Percentiles rank a stretch among this genome's conserved stretches.
Evolutionary conservation across 1,139 yeast species (phyloP).

Genomic region (Pichia sp.): DNA sequence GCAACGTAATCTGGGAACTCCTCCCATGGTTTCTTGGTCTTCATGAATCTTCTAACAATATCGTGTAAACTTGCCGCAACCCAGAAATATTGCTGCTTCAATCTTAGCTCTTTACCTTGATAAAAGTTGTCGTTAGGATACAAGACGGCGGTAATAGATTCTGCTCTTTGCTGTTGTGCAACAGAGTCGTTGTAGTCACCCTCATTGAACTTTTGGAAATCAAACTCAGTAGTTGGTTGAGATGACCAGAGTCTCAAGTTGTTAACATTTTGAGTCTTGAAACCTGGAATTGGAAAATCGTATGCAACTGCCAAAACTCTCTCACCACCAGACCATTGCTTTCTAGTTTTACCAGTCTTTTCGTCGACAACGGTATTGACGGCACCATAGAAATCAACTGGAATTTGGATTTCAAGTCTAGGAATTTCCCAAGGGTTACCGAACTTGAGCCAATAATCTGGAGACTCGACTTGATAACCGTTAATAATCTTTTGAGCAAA

Average conservation of each 20-base stretch:
- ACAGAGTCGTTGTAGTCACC: constrained; percentile 91
- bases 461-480: constrained; percentile 91
- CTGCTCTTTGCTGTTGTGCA: constrained; percentile 78
- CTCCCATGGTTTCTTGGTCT: constrained; percentile 69
- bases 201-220: constrained; percentile 82
- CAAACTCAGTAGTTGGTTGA: constrained; percentile 86
- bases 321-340: constrained; percentile 84
- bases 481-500: constrained; percentile 85
- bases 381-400: constrained; percentile 87
- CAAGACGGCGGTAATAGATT: constrained; percentile 83
- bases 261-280: constrained; percentile 74
- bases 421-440: constrained; percentile 93
- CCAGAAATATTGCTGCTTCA: constrained; percentile 97
- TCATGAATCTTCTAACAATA: constrained; percentile 84
- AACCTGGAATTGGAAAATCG: constrained; percentile 93
- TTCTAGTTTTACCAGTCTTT: constrained; percentile 42
- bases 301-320: constrained; percentile 86
- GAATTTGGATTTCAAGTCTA: constrained; percentile 80
- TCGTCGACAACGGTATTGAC: constrained; percentile 46
- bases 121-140: constrained; percentile 93
- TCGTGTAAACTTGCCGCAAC: constrained; percentile 91
- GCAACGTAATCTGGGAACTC: constrained; percentile 84
- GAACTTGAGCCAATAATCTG: constrained; percentile 88
- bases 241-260: constrained; percentile 90
- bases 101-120: constrained; percentile 84